Conservation (phyloP, 257 asterid genomes). For the Leptodermis oblonga region DNA sequence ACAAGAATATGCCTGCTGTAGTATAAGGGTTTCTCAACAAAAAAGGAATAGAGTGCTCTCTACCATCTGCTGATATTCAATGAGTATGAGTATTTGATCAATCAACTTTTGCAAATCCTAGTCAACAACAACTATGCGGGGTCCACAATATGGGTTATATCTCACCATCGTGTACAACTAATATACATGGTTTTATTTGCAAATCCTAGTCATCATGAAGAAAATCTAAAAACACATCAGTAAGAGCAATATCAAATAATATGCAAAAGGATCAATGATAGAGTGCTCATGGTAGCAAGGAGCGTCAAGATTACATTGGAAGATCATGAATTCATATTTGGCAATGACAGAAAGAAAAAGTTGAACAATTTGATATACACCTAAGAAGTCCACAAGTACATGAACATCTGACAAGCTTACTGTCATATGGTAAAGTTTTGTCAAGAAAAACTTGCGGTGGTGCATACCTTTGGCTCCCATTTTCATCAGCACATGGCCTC, state of each 20-base stretch:
- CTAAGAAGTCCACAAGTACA: not conserved
- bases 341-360: not conserved
- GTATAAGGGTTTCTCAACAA: not conserved
- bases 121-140: no score
- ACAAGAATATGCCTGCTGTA: not conserved
- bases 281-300: not conserved
- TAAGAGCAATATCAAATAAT: not conserved
- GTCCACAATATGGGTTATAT: no score
- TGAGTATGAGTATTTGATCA: not conserved
- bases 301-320: not conserved
- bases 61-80: not conserved
- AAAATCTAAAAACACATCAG: no score
- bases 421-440: not conserved
- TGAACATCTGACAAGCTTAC: not conserved
- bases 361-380: not conserved
- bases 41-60: not conserved
- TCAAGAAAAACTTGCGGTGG: not conserved
- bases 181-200: no score
- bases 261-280: not conserved
- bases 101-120: not conserved
- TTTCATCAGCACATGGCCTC: not conserved
- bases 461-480: not conserved
- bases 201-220: not conserved
- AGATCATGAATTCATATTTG: not conserved
- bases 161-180: no score